These are phyloP conservation scores for Oryza longistaminata DNA, from an alignment of 176 grass and related monocot genomes.

Conservation along the genomic window DNA sequence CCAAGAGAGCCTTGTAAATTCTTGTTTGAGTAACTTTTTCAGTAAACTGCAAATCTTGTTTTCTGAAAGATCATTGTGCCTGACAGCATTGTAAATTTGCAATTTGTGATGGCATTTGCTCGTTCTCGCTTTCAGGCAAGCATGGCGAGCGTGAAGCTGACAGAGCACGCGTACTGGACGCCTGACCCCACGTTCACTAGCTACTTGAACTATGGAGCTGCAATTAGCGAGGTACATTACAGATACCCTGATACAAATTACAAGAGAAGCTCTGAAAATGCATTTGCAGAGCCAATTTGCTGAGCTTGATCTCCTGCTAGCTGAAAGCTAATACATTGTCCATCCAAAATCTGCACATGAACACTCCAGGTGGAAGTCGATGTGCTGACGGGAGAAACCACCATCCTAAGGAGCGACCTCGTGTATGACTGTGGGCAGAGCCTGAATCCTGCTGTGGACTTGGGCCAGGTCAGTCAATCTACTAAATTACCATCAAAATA, in stretches of 20 bases:
- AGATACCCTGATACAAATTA: neutral
- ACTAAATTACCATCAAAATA: neutral
- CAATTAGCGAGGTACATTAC: slow-evolving; percentile 55
- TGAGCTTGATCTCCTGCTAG: neutral
- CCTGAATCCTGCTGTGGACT: slow-evolving; percentile 79
- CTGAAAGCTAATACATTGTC: neutral
- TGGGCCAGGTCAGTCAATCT: slow-evolving; percentile 66
- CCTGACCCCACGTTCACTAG: slow-evolving; percentile 42
- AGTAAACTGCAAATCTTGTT: neutral
- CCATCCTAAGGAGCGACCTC: slow-evolving; percentile 71
- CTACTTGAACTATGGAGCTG: slow-evolving; percentile 88
- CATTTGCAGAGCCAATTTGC: neutral
- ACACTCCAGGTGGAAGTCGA: slow-evolving; percentile 70
- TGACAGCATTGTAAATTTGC: neutral
- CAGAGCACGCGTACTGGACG: slow-evolving; percentile 57
- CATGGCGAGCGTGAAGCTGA: slow-evolving; percentile 55
- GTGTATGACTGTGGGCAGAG: slow-evolving; percentile 80
- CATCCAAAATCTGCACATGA: neutral
- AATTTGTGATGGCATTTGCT: neutral
- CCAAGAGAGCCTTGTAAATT: slow-evolving; percentile 4
- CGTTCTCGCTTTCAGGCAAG: slow-evolving; percentile 45
- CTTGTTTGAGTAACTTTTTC: neutral
- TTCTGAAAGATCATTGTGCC: neutral
- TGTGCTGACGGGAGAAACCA: slow-evolving; percentile 69
- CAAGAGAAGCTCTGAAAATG: neutral